Evolutionary conservation across 768 basidiomycete genomes (phyloP).

Genomic region (Harrya chromipes): DNA sequence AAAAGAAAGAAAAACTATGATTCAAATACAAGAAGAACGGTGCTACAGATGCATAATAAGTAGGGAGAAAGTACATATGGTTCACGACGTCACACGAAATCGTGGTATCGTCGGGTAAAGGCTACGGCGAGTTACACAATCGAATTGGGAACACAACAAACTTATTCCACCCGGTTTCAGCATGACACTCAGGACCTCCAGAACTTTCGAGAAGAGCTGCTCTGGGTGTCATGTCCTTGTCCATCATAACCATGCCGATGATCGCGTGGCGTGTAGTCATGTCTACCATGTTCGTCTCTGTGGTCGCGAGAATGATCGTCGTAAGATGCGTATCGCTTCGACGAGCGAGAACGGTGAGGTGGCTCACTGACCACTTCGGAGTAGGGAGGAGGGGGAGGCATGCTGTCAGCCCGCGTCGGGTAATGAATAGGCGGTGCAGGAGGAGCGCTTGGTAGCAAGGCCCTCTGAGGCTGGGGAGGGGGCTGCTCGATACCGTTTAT

Average conservation of each 20-base stretch:
- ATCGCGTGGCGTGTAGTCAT: conserved; percentile 9
- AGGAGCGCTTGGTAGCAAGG: conserved; percentile 7
- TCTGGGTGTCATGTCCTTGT: conserved; percentile 3
- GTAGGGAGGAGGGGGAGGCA: conserved; percentile 23
- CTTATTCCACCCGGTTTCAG: neutral
- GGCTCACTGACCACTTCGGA: conserved; percentile 13
- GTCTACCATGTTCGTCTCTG: conserved; percentile 12
- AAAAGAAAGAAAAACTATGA: neutral
- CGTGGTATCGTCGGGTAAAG: conserved; percentile 5
- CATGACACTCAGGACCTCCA: conserved; percentile 13
- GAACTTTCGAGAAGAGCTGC: conserved; percentile 8
- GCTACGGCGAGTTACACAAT: neutral
- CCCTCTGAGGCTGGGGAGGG: conserved; percentile 8
- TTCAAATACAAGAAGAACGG: too few species aligned
- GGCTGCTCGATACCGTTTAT: conserved; percentile 63
- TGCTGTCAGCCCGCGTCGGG: neutral
- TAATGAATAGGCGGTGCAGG: conserved; percentile 1
- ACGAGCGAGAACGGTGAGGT: conserved; percentile 15
- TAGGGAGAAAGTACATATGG: neutral
- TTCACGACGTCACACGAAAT: neutral
- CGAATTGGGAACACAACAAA: neutral
- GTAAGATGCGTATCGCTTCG: conserved; percentile 16
- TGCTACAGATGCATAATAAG: too few species aligned
- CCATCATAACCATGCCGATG: conserved; percentile 6
- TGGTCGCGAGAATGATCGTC: conserved; percentile 7